These are phyloP conservation scores for Kalmanozyma brasiliensis DNA, from an alignment of 1,284 basidiomycete species.

Conservation along the genomic window DNA sequence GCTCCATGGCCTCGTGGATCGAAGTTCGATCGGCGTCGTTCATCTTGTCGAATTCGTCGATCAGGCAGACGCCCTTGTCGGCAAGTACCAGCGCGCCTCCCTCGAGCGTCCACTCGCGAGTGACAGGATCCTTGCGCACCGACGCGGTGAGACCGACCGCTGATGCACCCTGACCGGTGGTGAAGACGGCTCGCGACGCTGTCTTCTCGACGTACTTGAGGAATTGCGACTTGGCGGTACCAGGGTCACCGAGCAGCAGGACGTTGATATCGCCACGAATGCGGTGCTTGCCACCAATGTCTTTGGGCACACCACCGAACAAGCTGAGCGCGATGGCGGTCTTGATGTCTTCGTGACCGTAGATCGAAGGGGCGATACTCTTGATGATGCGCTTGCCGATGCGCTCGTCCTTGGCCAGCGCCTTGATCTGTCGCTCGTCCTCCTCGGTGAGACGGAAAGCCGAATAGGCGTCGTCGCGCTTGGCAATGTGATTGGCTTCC, in stretches of 20 bases:
- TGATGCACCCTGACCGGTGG: conserved; percentile 96
- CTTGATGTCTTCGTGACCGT: conserved; percentile 99
- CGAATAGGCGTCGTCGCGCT: conserved; percentile 92
- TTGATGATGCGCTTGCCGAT: conserved; percentile 97
- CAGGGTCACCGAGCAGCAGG: conserved; percentile 93
- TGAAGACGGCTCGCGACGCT: conserved; percentile 94
- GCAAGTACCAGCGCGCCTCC: conserved; percentile 96
- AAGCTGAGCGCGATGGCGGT: conserved; percentile 93
- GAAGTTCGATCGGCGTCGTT: conserved; percentile 89
- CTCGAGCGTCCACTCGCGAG: conserved; percentile 97
- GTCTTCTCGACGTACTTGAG: conserved; percentile 99
- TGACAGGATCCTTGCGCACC: conserved; percentile 96
- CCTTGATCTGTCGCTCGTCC: conserved; percentile 90
- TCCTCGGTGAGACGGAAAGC: conserved; percentile 96
- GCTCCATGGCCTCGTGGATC: conserved; percentile 99
- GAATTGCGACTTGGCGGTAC: conserved; percentile 99
- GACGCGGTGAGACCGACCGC: conserved; percentile 98
- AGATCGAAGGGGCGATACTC: conserved; percentile 97
- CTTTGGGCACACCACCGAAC: conserved; percentile 92
- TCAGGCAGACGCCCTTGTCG: conserved; percentile 97
- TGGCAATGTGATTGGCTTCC: conserved; percentile 88
- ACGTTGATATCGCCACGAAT: conserved; percentile 98
- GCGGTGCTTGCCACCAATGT: conserved; percentile 94
- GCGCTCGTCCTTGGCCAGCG: conserved; percentile 86
- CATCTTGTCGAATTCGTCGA: conserved; percentile 99